Percentiles rank a stretch among this genome's conserved stretches.
These are phyloP conservation scores for Cryptococcus sp. DNA, from an alignment of 1,284 basidiomycete species.

Conservation along the genomic window DNA sequence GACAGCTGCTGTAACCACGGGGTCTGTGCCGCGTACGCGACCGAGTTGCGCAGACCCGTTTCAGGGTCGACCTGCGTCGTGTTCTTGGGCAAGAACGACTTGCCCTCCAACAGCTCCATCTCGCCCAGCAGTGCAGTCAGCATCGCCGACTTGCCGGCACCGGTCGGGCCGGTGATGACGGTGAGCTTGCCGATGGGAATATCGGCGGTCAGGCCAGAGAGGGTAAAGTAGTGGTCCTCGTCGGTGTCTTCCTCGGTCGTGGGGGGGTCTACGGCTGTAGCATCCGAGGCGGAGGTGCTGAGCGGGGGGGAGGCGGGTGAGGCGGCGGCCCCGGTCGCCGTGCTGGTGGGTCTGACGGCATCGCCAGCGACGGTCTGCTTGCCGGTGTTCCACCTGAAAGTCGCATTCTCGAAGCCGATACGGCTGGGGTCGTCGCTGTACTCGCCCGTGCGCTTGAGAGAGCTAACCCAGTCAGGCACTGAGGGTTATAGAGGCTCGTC, in stretches of 20 bases:
- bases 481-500: neutral
- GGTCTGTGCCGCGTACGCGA: conserved; percentile 80
- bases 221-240: conserved; percentile 55
- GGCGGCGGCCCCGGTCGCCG: neutral
- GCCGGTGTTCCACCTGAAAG: conserved; percentile 65
- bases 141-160: conserved; percentile 74
- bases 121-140: conserved; percentile 60
- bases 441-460: conserved; percentile 54
- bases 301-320: conserved; percentile 15
- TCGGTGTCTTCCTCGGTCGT: neutral
- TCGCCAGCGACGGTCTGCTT: conserved; percentile 31
- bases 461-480: conserved; percentile 66
- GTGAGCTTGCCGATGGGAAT: conserved; percentile 69
- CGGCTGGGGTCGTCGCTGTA: conserved; percentile 45
- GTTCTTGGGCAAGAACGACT: conserved; percentile 64
- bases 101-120: conserved; percentile 63
- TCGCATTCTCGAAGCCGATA: conserved; percentile 63
- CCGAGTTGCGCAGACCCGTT: conserved; percentile 64
- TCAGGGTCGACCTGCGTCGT: conserved; percentile 57
- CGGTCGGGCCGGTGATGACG: conserved; percentile 71
- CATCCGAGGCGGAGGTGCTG: conserved; percentile 1
- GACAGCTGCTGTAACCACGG: conserved; percentile 70
- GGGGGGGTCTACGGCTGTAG: conserved; percentile 20
- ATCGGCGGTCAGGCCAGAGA: conserved; percentile 61
- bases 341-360: conserved; percentile 20